These are phyloP conservation scores for Leccinum arenicola DNA, from an alignment of 768 basidiomycete genomes.

Conservation along the genomic window DNA sequence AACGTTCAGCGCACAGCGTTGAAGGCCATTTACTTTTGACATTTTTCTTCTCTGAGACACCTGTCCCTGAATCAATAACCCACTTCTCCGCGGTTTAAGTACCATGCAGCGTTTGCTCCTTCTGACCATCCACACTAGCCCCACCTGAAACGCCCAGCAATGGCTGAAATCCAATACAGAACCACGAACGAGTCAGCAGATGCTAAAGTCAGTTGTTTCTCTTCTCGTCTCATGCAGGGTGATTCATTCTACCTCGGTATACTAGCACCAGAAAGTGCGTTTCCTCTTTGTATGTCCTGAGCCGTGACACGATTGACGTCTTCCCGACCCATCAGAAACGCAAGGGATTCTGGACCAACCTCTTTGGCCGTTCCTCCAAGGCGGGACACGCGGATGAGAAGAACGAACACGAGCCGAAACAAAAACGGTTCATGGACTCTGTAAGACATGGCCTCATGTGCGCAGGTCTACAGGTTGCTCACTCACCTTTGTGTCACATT, in stretches of 20 bases:
- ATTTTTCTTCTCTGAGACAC: neutral
- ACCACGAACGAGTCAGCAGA: neutral
- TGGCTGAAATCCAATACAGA: slow-evolving; percentile 2
- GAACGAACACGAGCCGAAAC: neutral
- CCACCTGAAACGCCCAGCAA: slow-evolving; percentile 1
- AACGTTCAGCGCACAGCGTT: neutral
- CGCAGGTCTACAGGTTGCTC: too few relatives aligned
- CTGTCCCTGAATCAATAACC: slow-evolving; percentile 5
- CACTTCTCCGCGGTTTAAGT: slow-evolving; percentile 2
- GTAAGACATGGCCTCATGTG: neutral
- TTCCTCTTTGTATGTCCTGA: neutral
- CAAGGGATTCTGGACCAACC: slow-evolving; percentile 17
- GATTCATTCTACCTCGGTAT: neutral
- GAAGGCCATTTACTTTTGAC: too few relatives aligned
- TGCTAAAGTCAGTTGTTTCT: neutral
- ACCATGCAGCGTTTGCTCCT: neutral
- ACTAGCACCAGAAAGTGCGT: slow-evolving; percentile 12
- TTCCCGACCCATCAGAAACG: slow-evolving; percentile 8
- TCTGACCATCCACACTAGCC: neutral
- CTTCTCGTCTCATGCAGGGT: neutral
- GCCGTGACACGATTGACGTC: neutral
- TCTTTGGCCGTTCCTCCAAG: slow-evolving; percentile 4
- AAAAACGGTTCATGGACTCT: slow-evolving; percentile 8
- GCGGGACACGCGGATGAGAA: neutral
- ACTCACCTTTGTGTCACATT: neutral